Percentiles rank a stretch among this genome's conserved stretches.
Conservation (phyloP, 164 flowering plant genomes). For the Chimonanthus praecox region DNA sequence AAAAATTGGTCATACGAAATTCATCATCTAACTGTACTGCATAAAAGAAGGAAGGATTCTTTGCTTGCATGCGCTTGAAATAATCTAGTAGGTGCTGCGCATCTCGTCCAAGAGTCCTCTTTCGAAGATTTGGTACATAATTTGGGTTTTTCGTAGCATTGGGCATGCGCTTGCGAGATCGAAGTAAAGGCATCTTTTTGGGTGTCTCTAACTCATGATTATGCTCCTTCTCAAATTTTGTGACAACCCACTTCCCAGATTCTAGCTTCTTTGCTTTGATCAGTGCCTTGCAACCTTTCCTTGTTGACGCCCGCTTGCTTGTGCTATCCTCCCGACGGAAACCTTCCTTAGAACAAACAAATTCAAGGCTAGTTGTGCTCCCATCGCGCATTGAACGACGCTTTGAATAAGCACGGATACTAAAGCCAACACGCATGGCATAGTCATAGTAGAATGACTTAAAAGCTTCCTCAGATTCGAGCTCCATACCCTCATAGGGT, state of each 20-base stretch:
- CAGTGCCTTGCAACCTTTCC: constrained; percentile 63
- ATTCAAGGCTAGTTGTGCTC: constrained; percentile 1
- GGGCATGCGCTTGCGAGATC: constrained; percentile 21
- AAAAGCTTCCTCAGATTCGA: constrained; percentile 32
- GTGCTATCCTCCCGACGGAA: constrained; percentile 15
- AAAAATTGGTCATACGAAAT: constrained; percentile 51
- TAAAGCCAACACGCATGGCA: constrained; percentile 22
- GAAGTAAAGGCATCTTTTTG: constrained; percentile 50
- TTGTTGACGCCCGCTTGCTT: constrained; percentile 7
- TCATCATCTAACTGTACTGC: constrained; percentile 64
- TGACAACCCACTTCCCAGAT: constrained; percentile 60
- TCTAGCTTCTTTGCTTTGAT: constrained; percentile 46
- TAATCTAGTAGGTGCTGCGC: constrained; percentile 60
- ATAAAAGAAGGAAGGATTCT: constrained; percentile 63
- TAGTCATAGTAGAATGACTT: constrained; percentile 22
- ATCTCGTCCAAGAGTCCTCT: constrained; percentile 57
- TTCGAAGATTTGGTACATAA: constrained; percentile 18
- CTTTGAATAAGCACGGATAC: constrained; percentile 18
- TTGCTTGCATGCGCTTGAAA: constrained; percentile 58
- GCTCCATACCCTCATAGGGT: constrained; percentile 42
- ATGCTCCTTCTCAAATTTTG: constrained; percentile 70
- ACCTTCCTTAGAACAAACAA: constrained; percentile 8
- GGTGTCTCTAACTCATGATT: constrained; percentile 50
- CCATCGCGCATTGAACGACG: constrained; percentile 16
- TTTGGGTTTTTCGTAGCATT: constrained; percentile 17